Percentiles rank a stretch among this genome's conserved stretches.
Evolutionary conservation across 2,329 filamentous ascomycete species (phyloP).

Genomic region (Fusarium clavum): DNA sequence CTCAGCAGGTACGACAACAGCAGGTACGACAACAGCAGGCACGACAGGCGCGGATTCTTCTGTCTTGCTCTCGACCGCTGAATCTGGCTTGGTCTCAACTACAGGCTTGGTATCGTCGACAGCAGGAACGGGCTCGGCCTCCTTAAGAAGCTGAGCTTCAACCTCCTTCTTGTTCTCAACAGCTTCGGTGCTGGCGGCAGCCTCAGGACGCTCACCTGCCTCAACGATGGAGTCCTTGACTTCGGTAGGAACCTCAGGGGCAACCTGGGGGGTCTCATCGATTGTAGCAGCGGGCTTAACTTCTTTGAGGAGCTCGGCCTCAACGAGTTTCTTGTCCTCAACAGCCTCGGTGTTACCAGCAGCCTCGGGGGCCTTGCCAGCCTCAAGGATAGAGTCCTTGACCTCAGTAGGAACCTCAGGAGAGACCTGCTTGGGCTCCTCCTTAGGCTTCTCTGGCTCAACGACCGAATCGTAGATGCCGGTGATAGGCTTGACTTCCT

Average conservation of each 20-base stretch:
- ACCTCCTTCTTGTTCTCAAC: conserved; percentile 80
- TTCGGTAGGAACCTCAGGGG: conserved; percentile 64
- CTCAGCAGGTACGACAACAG: conserved; percentile 21
- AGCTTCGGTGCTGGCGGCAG: conserved; percentile 73
- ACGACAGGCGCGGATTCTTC: conserved; percentile 2
- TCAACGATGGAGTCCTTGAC: conserved; percentile 69
- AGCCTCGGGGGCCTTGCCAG: conserved; percentile 72
- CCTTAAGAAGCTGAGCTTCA: conserved; percentile 78
- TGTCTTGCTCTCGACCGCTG: conserved; percentile 12
- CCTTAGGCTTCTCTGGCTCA: conserved; percentile 35
- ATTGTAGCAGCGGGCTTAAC: conserved; percentile 60
- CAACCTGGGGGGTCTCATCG: conserved; percentile 54
- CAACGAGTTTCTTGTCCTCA: conserved; percentile 75
- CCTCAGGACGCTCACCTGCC: conserved; percentile 75
- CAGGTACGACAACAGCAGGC: conserved; percentile 4
- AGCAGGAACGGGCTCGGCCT: conserved; percentile 59
- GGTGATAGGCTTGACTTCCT: conserved; percentile 63
- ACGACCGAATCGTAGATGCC: conserved; percentile 39
- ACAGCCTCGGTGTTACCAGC: conserved; percentile 74
- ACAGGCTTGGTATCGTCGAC: conserved; percentile 74
- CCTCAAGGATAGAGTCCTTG: conserved; percentile 77
- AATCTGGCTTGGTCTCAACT: conserved; percentile 4
- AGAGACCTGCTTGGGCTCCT: conserved; percentile 50
- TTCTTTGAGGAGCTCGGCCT: conserved; percentile 77
- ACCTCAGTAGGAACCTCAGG: conserved; percentile 63